Conservation (phyloP, 176 grass and related monocot genomes). For the Olyra latifolia region DNA sequence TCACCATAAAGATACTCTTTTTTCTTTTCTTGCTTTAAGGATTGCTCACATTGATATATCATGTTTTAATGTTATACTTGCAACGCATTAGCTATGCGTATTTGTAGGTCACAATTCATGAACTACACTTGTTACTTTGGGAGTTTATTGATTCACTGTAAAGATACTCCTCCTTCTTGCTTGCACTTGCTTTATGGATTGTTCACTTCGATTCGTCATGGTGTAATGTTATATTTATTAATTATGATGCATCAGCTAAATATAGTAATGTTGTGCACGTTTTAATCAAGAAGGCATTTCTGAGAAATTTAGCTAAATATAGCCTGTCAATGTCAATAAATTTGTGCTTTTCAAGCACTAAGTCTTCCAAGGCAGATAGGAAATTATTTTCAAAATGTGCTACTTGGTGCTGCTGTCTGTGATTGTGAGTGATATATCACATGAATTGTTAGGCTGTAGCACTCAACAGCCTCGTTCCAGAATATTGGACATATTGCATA, state of each 20-base stretch:
- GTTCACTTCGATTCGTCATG: no score
- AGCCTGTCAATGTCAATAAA: neutral
- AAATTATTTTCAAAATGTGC: conserved; percentile 8
- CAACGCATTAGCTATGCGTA: no score
- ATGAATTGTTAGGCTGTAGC: neutral
- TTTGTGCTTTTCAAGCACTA: neutral
- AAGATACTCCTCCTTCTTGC: no score
- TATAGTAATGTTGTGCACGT: neutral
- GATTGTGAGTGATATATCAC: neutral
- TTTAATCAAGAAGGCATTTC: neutral
- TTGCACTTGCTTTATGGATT: no score
- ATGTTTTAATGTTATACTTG: neutral
- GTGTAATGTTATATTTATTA: no score
- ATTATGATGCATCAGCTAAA: no score
- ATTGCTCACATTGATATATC: neutral
- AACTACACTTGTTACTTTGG: no score
- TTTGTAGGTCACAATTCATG: no score
- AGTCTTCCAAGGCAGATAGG: neutral
- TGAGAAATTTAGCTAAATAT: no score
- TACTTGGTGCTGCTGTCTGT: conserved; percentile 1
- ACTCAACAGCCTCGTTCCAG: neutral
- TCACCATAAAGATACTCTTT: neutral
- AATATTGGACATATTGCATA: neutral
- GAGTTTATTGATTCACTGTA: no score
- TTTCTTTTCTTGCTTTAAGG: conserved; percentile 10